Percentiles rank a stretch among this genome's conserved stretches.
Evolutionary conservation across 768 basidiomycete species (phyloP).

Genomic region (Megacollybia marginata): DNA sequence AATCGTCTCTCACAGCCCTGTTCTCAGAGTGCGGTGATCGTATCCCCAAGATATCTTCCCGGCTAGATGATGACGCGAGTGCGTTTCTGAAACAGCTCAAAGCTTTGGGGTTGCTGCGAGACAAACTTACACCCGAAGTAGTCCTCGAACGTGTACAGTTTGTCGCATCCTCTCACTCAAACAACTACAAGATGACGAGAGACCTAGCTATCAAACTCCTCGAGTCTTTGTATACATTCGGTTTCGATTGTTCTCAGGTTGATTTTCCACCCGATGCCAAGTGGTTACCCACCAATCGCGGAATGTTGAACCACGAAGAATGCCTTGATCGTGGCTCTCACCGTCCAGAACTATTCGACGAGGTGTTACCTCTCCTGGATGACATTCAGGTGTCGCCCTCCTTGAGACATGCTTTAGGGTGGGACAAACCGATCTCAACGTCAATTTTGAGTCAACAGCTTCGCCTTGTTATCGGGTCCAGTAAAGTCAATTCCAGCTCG

Average conservation of each 20-base stretch:
- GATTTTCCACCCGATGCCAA: slow-evolving; percentile 1
- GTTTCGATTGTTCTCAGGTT: slow-evolving; percentile 11
- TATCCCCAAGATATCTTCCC: slow-evolving; percentile 12
- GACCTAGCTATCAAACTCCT: slow-evolving; percentile 15
- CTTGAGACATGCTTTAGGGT: slow-evolving; percentile 22
- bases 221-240: slow-evolving; percentile 9
- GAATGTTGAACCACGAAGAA: not conserved
- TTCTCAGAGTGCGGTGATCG: slow-evolving; percentile 11
- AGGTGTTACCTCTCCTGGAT: slow-evolving; percentile 17
- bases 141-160: slow-evolving; percentile 27
- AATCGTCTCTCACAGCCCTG: slow-evolving; percentile 19
- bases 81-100: not conserved
- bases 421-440: slow-evolving; percentile 28
- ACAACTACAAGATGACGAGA: slow-evolving; percentile 1
- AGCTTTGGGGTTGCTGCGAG: slow-evolving; percentile 19
- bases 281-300: slow-evolving; percentile 31
- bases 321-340: slow-evolving; percentile 22
- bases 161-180: slow-evolving; percentile 16
- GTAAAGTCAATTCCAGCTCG: not conserved
- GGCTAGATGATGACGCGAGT: slow-evolving; percentile 7
- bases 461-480: not conserved
- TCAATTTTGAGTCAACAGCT: slow-evolving; percentile 23
- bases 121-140: slow-evolving; percentile 20
- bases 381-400: slow-evolving; percentile 15
- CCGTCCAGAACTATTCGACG: slow-evolving; percentile 17